Percentiles rank a stretch among this genome's conserved stretches.
These are phyloP conservation scores for Senna siamea DNA, from an alignment of 306 rosid species.

Conservation along the genomic window DNA sequence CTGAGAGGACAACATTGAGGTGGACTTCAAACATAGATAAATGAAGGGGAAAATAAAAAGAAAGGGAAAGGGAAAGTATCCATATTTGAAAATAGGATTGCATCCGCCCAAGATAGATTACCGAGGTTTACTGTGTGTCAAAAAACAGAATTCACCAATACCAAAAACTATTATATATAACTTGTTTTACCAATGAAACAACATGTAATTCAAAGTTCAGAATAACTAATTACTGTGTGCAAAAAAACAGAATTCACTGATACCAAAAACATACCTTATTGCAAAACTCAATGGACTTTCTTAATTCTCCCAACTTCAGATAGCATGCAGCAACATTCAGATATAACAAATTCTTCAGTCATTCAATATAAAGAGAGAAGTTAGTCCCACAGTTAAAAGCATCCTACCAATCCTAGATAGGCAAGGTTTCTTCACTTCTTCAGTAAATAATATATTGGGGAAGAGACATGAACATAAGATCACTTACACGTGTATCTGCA, in stretches of 20 bases:
- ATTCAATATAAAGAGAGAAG: conserved; percentile 16
- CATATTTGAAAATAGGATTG: background rate
- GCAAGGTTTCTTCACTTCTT: conserved; percentile 1
- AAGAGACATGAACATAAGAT: conserved; percentile 24
- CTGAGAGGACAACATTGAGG: background rate
- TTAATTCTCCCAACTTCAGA: conserved; percentile 85
- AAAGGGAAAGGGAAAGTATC: background rate
- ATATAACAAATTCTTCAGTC: conserved; percentile 78
- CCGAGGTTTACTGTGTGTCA: background rate
- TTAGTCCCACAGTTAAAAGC: conserved; percentile 34
- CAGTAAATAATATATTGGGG: conserved; percentile 1
- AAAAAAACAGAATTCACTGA: too few species aligned
- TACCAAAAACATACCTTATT: conserved; percentile 63
- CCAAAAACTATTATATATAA: background rate
- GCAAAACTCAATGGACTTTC: conserved; percentile 87
- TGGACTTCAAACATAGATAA: background rate
- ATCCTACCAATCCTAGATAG: conserved; percentile 23
- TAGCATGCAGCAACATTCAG: conserved; percentile 90
- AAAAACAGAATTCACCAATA: background rate
- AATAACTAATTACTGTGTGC: background rate
- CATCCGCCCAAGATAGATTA: background rate
- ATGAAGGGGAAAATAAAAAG: background rate
- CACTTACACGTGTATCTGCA: conserved; percentile 77
- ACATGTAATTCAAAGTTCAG: conserved; percentile 14
- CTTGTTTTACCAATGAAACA: conserved; percentile 16